phyloP scores from a whole-genome alignment of 2,329 filamentous ascomycete species.

The Ophiostoma ips region DNA sequence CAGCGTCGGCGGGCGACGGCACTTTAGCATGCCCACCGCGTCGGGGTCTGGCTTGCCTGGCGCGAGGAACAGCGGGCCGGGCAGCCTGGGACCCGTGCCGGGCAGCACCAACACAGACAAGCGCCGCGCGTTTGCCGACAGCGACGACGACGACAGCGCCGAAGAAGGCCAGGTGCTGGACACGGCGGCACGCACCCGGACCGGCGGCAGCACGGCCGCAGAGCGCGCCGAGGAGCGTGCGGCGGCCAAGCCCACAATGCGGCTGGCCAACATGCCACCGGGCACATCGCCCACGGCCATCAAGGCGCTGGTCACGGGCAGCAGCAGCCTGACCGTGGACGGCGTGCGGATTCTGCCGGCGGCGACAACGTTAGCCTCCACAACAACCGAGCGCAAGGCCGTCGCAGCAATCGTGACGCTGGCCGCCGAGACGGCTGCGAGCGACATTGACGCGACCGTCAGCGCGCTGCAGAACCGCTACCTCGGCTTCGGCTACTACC shows the following conservation, averaged over 20 bases:
- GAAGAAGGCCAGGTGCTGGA: neutral
- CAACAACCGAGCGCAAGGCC: conserved; percentile 52
- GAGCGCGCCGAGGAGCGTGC: conserved; percentile 43
- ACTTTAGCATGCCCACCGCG: conserved; percentile 45
- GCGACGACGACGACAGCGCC: neutral
- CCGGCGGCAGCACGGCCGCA: conserved; percentile 24
- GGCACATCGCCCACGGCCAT: conserved; percentile 44
- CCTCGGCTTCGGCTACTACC: conserved; percentile 69
- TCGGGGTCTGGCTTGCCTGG: conserved; percentile 25
- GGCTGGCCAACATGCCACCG: conserved; percentile 46
- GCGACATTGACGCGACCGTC: conserved; percentile 70
- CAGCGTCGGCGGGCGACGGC: conserved; percentile 37
- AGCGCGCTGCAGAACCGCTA: conserved; percentile 71
- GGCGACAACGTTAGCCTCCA: conserved; percentile 15
- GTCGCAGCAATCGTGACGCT: conserved; percentile 69
- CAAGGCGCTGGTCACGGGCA: conserved; percentile 39
- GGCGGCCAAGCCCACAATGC: conserved; percentile 47
- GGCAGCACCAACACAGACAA: neutral
- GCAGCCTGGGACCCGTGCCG: conserved; percentile 34
- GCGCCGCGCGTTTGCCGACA: conserved; percentile 16
- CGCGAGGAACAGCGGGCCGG: conserved; percentile 42
- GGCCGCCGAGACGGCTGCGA: conserved; percentile 64
- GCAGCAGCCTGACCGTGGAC: conserved; percentile 46
- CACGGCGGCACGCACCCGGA: neutral
- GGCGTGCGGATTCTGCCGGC: conserved; percentile 56